phyloP scores from a whole-genome alignment of 192 early-diverging fungal genomes.

The Obelidium mucronatum region DNA sequence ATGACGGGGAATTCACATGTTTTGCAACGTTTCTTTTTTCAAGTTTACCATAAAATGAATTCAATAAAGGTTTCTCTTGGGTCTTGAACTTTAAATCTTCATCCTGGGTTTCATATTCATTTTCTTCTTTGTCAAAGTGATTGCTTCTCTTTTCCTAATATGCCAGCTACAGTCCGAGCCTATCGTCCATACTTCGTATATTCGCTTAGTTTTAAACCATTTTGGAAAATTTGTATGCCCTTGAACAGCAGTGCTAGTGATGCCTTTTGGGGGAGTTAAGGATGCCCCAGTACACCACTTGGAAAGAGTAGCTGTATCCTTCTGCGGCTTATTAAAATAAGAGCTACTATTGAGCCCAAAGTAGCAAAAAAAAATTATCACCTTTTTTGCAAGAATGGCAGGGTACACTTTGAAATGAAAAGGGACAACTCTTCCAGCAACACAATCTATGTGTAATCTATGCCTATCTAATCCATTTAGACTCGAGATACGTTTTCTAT shows the following conservation, averaged over 20 bases:
- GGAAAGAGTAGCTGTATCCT: neutral
- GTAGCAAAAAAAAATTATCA: neutral
- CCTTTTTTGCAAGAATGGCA: neutral
- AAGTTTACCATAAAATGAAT: slow-evolving; percentile 6
- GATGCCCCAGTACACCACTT: slow-evolving; percentile 34
- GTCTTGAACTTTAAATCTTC: neutral
- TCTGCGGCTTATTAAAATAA: neutral
- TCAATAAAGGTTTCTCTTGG: slow-evolving; percentile 12
- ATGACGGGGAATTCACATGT: too few relatives aligned
- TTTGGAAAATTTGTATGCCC: slow-evolving; percentile 39
- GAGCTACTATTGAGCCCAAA: neutral
- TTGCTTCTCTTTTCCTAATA: neutral
- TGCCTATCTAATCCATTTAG: slow-evolving; percentile 9
- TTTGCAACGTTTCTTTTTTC: neutral
- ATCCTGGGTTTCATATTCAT: neutral
- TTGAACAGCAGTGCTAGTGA: slow-evolving; percentile 26
- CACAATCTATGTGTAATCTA: neutral
- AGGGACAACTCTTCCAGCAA: slow-evolving; percentile 20
- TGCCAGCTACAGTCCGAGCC: slow-evolving; percentile 1
- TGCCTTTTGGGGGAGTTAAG: slow-evolving; percentile 19
- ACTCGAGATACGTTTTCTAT: too few relatives aligned
- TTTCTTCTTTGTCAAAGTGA: neutral
- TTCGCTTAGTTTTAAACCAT: slow-evolving; percentile 20
- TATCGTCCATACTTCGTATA: slow-evolving; percentile 23
- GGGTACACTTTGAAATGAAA: slow-evolving; percentile 42